Conservation (phyloP, 2,329 filamentous ascomycete species). For the Venturia effusa region DNA sequence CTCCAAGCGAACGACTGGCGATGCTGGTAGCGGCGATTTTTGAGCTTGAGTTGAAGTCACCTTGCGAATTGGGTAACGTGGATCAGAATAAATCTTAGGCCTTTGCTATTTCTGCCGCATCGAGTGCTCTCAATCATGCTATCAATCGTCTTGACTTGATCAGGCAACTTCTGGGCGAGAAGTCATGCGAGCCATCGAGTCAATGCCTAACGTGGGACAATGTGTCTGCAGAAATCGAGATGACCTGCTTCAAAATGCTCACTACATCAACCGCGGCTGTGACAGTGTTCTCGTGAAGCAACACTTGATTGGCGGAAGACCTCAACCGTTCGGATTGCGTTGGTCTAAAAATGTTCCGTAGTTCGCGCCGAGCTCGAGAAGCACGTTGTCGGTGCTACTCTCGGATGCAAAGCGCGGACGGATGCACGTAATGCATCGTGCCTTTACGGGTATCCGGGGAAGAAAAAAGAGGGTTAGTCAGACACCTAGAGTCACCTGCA, state of each 20-base stretch:
- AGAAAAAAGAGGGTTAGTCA: too few species aligned
- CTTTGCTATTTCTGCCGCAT: background rate
- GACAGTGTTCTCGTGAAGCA: background rate
- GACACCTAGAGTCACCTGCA: too few species aligned
- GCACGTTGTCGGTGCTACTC: background rate
- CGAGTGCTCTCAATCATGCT: background rate
- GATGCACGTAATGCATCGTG: background rate
- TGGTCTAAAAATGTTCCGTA: background rate
- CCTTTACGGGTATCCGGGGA: background rate
- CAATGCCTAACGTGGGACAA: constrained; percentile 1
- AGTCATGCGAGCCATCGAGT: background rate
- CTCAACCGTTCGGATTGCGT: background rate
- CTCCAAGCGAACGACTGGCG: background rate
- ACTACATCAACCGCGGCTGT: background rate
- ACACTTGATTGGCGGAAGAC: background rate
- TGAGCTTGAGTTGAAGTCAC: background rate
- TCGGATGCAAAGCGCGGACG: background rate
- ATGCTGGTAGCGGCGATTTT: background rate
- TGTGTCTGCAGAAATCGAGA: background rate
- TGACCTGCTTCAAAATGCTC: background rate
- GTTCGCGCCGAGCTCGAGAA: background rate
- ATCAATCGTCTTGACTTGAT: background rate
- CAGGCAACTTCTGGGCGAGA: background rate
- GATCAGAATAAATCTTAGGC: background rate
- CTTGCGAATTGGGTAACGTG: background rate